Conservation (phyloP, 768 basidiomycete genomes). For the Rhizopogon sp. region DNA sequence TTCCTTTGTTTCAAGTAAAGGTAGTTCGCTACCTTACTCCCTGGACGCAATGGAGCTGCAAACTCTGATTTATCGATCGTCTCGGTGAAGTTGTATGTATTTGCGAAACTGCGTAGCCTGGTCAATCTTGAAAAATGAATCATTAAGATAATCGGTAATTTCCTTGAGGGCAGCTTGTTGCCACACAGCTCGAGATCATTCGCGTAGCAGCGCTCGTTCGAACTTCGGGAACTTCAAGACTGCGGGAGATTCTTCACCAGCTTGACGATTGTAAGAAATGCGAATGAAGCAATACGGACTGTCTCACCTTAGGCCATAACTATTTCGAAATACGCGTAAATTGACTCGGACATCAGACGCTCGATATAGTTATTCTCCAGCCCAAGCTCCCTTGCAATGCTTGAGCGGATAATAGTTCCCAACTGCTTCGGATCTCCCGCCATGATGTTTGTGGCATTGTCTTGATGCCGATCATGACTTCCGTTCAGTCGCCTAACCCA, state of each 20-base stretch:
- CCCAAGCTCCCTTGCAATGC: constrained; percentile 50
- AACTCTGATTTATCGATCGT: constrained; percentile 36
- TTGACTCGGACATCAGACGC: constrained; percentile 39
- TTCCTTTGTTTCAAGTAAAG: no score
- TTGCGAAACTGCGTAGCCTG: constrained; percentile 49
- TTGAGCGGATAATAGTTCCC: constrained; percentile 61
- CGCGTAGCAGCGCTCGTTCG: constrained; percentile 56
- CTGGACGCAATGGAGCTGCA: constrained; percentile 22
- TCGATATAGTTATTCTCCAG: constrained; percentile 59
- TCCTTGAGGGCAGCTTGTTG: constrained; percentile 20
- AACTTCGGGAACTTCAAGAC: constrained; percentile 47
- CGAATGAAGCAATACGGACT: constrained; percentile 5
- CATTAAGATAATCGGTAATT: constrained; percentile 49
- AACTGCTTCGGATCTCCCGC: constrained; percentile 72
- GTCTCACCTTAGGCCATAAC: constrained; percentile 32
- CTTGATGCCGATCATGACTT: constrained; percentile 58
- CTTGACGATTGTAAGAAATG: constrained; percentile 37
- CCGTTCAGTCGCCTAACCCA: constrained; percentile 65
- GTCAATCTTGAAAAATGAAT: constrained; percentile 63
- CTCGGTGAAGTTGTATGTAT: constrained; percentile 30
- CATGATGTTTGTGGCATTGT: constrained; percentile 48
- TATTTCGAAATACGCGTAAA: constrained; percentile 33
- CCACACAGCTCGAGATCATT: constrained; percentile 47
- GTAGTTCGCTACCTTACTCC: no score
- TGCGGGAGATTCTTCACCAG: constrained; percentile 51